A percentile compares a stretch with the other conserved stretches of the same genome.
These are phyloP conservation scores for Arachis monticola DNA, from an alignment of 331 rosid genomes.

Conservation along the genomic window DNA sequence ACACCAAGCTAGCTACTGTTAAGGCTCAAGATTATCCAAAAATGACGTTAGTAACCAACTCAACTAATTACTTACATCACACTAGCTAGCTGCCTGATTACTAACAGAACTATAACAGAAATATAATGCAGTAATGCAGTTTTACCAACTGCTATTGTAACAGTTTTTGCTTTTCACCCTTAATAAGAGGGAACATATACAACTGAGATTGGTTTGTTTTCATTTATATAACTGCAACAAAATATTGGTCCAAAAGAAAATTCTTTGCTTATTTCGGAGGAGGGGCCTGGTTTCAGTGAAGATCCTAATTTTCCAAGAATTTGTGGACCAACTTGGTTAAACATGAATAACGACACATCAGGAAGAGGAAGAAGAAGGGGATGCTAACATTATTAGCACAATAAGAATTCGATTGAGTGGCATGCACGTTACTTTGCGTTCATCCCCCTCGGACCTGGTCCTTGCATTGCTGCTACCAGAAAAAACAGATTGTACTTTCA, in stretches of 20 bases:
- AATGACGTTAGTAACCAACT: no score
- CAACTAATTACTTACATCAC: no score
- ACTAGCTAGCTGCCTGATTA: no score
- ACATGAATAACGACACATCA: neutral
- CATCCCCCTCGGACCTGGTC: neutral
- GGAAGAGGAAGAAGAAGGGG: constrained; percentile 12
- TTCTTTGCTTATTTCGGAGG: neutral
- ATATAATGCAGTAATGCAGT: no score
- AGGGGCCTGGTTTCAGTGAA: constrained; percentile 4
- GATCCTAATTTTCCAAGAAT: constrained; percentile 11
- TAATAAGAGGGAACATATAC: constrained; percentile 20
- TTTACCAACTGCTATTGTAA: no score
- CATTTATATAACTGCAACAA: neutral
- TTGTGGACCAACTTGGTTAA: constrained; percentile 43
- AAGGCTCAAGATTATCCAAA: no score
- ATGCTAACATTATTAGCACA: constrained; percentile 34
- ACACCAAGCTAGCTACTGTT: no score
- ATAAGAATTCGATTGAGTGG: constrained; percentile 35
- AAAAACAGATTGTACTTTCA: constrained; percentile 14
- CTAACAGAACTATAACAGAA: no score
- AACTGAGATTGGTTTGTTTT: constrained; percentile 33
- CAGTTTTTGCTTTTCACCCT: no score
- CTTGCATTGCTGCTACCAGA: neutral
- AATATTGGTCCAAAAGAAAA: constrained; percentile 21
- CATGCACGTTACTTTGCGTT: constrained; percentile 40